phyloP scores from a whole-genome alignment of 768 basidiomycete genomes.

The Suillus decipiens region DNA sequence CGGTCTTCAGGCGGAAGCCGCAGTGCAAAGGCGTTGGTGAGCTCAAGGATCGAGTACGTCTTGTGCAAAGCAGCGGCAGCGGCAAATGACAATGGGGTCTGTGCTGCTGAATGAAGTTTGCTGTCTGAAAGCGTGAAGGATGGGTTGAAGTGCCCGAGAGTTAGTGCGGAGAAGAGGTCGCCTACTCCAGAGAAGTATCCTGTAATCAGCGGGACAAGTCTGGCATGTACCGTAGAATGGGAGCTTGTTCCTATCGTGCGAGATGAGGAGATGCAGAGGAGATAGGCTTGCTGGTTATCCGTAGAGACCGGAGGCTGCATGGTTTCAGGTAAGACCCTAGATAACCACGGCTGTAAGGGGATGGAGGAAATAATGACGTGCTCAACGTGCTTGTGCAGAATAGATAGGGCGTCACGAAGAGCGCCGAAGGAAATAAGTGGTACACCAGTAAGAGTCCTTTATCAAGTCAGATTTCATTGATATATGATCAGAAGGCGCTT shows the following conservation, averaged over 20 bases:
- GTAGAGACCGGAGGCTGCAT: conserved; percentile 28
- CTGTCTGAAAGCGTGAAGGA: conserved; percentile 12
- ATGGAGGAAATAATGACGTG: conserved; percentile 94
- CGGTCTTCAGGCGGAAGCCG: conserved; percentile 61
- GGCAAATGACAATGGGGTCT: conserved; percentile 36
- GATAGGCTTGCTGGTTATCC: conserved; percentile 41
- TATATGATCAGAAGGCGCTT: conserved; percentile 16
- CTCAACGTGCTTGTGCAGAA: conserved; percentile 79
- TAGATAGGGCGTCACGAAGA: conserved; percentile 65
- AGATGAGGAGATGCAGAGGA: conserved; percentile 83
- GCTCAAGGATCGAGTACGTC: conserved; percentile 68
- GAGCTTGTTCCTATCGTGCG: conserved; percentile 19
- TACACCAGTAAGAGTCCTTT: conserved; percentile 74
- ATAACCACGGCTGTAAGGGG: conserved; percentile 65
- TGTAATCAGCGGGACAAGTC: conserved; percentile 73
- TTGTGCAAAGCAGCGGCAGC: conserved; percentile 69
- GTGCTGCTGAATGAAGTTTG: conserved; percentile 15
- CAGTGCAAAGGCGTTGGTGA: conserved; percentile 61
- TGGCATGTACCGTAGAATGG: conserved; percentile 58
- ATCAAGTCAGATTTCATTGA: conserved; percentile 9
- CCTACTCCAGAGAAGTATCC: conserved; percentile 98
- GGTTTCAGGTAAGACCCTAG: conserved; percentile 47
- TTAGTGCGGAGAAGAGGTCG: conserved; percentile 92
- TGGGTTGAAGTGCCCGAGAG: conserved; percentile 74
- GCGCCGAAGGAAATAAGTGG: conserved; percentile 67